These are phyloP conservation scores for Helichrysum umbraculigerum DNA, from an alignment of 129 eudicot species.

Conservation along the genomic window DNA sequence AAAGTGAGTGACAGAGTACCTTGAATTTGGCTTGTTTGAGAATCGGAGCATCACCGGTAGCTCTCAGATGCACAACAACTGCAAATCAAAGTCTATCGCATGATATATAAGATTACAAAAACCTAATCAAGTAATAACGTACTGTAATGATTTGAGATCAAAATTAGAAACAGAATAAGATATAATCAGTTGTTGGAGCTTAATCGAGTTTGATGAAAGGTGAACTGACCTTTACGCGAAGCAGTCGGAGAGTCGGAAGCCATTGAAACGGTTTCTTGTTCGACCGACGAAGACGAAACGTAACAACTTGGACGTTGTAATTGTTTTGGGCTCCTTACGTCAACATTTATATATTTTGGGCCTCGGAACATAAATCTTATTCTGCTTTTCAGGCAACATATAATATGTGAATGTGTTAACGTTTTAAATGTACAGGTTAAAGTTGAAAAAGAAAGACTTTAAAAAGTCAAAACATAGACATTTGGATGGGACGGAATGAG, in stretches of 20 bases:
- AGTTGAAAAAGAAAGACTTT: too few species aligned
- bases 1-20: slow-evolving; percentile 35
- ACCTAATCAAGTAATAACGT: slow-evolving; percentile 26
- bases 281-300: slow-evolving; percentile 3
- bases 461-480: too few species aligned
- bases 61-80: slow-evolving; percentile 85
- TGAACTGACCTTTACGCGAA: slow-evolving; percentile 49
- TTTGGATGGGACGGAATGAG: too few species aligned
- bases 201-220: not conserved
- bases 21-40: slow-evolving; percentile 94
- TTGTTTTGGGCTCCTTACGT: not conserved
- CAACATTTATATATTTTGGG: not conserved
- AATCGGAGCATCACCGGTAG: slow-evolving; percentile 95
- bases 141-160: not conserved
- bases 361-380: not conserved
- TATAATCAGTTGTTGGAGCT: not conserved
- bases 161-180: not conserved
- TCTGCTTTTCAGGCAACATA: too few species aligned
- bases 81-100: slow-evolving; percentile 23
- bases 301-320: not conserved
- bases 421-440: too few species aligned
- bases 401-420: too few species aligned
- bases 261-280: slow-evolving; percentile 27
- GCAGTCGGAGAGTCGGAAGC: slow-evolving; percentile 48
- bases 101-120: slow-evolving; percentile 2